Base-by-base conservation (phyloP, 495 filamentous ascomycete genomes). In the Physcia stellaris region DNA sequence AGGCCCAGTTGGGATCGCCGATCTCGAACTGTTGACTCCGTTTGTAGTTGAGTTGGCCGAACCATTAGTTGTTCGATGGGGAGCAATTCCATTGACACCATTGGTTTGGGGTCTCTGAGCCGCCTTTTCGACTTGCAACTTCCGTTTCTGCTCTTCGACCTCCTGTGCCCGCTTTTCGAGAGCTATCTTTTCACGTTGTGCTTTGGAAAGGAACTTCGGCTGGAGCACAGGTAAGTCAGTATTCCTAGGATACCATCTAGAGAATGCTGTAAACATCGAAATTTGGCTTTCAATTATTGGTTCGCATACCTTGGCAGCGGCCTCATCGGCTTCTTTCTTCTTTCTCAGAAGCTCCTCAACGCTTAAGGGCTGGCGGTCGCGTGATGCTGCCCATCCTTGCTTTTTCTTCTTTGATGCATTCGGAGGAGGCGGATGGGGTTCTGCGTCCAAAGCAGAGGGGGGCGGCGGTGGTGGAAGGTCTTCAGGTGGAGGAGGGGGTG, bases 151-250 rank as follows among this genome's bases (percentile, higher is more conserved):
- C 35, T 79, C 83, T 43, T 85, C 80, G 15, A 84, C 81, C 45
- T 94, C 87, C 54, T 92, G 87, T 13, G 71, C 65, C 37, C 81
- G 70, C 58, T 87, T 93, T 53, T 94, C 87, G 6, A 86, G 61
- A 4, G 85, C 86, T 39, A 94, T 54, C 35, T 76, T 75, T 55
- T 96, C 92, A 27, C 90, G 77, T 55, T 95, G 71, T 24, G 81
- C 81, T 66, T 87, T 94, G 2, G 84, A 80, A 9, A 98, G 61
- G 55, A 94, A 98, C 63, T 88, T 87, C 3, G 92, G 92, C 73
- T 93, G 53, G 24, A 53, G 45, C 23, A 46, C n/a, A n/a, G n/a
- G 35, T 29, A 42, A 23, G 44, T 59, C 36, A 58, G 50, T 47
- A 42, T 42, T 43, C 45, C 49, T 47, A 37, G 51, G 17, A 17